Evolutionary conservation across 2,329 filamentous ascomycete genomes (phyloP).

Genomic region (Lasiodiplodia gonubiensis): DNA sequence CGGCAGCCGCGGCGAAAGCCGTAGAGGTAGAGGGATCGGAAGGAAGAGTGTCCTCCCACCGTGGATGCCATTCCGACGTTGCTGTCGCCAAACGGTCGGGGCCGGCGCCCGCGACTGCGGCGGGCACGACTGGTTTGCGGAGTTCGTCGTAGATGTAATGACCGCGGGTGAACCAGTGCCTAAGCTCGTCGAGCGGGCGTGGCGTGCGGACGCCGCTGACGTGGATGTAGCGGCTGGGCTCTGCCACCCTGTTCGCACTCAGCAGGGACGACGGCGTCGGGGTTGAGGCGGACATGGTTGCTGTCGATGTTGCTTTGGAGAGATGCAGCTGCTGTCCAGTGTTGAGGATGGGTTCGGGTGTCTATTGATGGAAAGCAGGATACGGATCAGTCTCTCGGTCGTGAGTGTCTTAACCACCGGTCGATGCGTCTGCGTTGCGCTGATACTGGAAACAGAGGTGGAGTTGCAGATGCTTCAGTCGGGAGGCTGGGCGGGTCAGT

Average conservation of each 20-base stretch:
- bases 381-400: not conserved
- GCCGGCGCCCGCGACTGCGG: not conserved
- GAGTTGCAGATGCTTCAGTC: not conserved
- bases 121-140: not conserved
- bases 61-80: not conserved
- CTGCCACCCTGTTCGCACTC: not conserved
- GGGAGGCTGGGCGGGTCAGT: not conserved
- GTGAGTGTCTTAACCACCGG: no score
- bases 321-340: no score
- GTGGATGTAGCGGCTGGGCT: constrained; percentile 2
- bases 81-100: not conserved
- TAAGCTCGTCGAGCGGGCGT: not conserved
- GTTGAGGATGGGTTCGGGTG: no score
- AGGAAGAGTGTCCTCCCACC: not conserved
- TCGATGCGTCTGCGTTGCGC: not conserved
- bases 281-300: not conserved
- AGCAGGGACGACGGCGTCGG: not conserved
- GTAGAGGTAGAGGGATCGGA: no score
- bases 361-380: no score
- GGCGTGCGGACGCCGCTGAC: constrained; percentile 1
- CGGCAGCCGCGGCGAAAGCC: no score
- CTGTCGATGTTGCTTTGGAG: no score
- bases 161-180: constrained; percentile 5
- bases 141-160: constrained; percentile 17
- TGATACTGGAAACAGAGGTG: not conserved